phyloP scores from a whole-genome alignment of 2,329 filamentous ascomycete species.

The Aureobasidium musti region DNA sequence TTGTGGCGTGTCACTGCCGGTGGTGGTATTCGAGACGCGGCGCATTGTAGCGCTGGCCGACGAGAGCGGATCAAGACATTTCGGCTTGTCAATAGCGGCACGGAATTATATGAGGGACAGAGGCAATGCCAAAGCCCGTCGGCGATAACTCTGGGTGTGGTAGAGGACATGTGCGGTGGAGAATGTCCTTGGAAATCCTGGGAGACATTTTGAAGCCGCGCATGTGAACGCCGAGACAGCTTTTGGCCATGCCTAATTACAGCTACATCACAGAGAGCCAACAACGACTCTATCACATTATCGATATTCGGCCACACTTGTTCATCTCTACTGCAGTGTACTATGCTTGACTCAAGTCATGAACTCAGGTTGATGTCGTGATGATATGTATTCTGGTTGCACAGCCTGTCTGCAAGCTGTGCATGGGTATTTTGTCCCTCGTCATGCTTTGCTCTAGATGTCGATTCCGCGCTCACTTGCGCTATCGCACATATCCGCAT shows the following conservation, averaged over 20 bases:
- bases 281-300: too few relatives aligned
- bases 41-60: conserved; percentile 30
- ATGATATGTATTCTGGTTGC: conserved; percentile 10
- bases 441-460: neutral
- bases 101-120: conserved; percentile 54
- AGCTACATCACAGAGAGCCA: neutral
- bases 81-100: conserved; percentile 10
- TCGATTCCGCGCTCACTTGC: neutral
- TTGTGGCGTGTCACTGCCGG: conserved; percentile 31
- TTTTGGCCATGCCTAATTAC: neutral
- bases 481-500: neutral
- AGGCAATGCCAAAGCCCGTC: conserved; percentile 67
- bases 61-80: conserved; percentile 27
- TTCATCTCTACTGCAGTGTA: neutral
- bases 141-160: conserved; percentile 42
- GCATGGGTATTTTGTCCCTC: conserved; percentile 11
- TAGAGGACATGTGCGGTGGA: conserved; percentile 38
- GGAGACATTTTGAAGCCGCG: conserved; percentile 15
- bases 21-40: neutral
- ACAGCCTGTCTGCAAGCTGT: conserved; percentile 6
- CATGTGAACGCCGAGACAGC: neutral
- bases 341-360: neutral
- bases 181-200: neutral
- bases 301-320: neutral
- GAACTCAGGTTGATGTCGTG: conserved; percentile 17